These are phyloP conservation scores for Coix lacrymajobi DNA, from an alignment of 176 grass and related monocot genomes.

Conservation along the genomic window DNA sequence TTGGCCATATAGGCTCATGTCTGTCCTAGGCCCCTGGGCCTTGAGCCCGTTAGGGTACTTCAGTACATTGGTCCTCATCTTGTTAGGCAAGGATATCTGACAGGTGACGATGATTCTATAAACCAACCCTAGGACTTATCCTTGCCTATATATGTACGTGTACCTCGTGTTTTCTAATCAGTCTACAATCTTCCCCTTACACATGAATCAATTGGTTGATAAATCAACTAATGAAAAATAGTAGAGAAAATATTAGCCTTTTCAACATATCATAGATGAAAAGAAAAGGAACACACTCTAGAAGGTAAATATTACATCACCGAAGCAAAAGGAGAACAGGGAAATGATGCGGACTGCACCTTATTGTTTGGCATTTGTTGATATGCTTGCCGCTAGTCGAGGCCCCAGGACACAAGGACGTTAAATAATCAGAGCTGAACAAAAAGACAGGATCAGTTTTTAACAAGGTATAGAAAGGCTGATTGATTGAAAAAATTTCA, in stretches of 20 bases:
- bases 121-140: too few relatives aligned
- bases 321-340: neutral
- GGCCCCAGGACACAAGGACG: constrained; percentile 50
- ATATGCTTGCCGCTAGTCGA: constrained; percentile 34
- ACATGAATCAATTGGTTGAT: too few relatives aligned
- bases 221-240: neutral
- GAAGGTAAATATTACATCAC: neutral
- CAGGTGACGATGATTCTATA: too few relatives aligned
- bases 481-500: neutral
- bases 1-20: neutral
- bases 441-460: neutral
- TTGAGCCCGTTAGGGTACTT: too few relatives aligned
- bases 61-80: too few relatives aligned
- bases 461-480: neutral
- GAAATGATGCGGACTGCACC: constrained; percentile 27
- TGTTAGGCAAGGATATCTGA: too few relatives aligned
- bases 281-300: neutral
- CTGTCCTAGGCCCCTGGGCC: neutral
- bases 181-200: too few relatives aligned
- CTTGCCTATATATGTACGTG: too few relatives aligned
- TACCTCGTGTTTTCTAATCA: too few relatives aligned
- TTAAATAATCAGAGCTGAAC: constrained; percentile 51
- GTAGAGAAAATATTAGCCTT: neutral
- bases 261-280: neutral
- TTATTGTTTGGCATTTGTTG: constrained; percentile 35